A percentile compares a stretch with the other conserved stretches of the same genome.
phyloP scores from a whole-genome alignment of 192 early-diverging fungal species.

The Rhizophlyctis rosea region DNA sequence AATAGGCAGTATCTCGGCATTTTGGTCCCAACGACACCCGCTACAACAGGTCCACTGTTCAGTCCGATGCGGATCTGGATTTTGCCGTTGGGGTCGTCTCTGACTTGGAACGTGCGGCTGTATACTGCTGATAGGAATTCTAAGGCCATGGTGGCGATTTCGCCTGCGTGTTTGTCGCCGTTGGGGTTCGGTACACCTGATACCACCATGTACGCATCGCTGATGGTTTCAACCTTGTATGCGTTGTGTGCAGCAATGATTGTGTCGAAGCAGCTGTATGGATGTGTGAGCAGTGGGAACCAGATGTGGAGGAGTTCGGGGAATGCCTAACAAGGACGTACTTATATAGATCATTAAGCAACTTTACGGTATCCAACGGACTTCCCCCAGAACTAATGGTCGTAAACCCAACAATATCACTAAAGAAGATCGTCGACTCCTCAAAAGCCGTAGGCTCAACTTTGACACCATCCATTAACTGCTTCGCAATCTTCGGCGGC shows the following conservation, averaged over 20 bases:
- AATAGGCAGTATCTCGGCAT: conserved; percentile 44
- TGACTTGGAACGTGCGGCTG: conserved; percentile 12
- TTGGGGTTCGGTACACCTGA: conserved; percentile 32
- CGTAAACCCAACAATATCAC: conserved; percentile 39
- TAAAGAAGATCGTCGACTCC: conserved; percentile 31
- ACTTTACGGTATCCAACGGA: conserved; percentile 31
- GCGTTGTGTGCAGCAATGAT: conserved; percentile 34
- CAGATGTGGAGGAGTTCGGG: not conserved
- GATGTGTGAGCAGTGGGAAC: conserved; percentile 25
- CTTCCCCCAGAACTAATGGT: conserved; percentile 11
- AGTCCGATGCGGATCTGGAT: conserved; percentile 33
- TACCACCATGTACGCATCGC: conserved; percentile 34
- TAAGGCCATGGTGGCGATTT: conserved; percentile 39
- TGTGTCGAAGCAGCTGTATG: conserved; percentile 27
- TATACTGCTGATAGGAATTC: conserved; percentile 26
- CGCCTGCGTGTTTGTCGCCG: conserved; percentile 29
- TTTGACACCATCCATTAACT: conserved; percentile 20
- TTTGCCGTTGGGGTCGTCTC: conserved; percentile 21
- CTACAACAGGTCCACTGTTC: conserved; percentile 32
- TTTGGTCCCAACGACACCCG: conserved; percentile 38
- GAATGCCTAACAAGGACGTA: conserved; percentile 16
- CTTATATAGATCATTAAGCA: conserved; percentile 38
- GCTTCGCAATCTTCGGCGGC: conserved; percentile 17
- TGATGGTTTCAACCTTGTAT: conserved; percentile 45
- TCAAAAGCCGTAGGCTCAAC: conserved; percentile 25